Conservation (phyloP, 2,329 filamentous ascomycete species). For the Nannizzia gypsea region DNA sequence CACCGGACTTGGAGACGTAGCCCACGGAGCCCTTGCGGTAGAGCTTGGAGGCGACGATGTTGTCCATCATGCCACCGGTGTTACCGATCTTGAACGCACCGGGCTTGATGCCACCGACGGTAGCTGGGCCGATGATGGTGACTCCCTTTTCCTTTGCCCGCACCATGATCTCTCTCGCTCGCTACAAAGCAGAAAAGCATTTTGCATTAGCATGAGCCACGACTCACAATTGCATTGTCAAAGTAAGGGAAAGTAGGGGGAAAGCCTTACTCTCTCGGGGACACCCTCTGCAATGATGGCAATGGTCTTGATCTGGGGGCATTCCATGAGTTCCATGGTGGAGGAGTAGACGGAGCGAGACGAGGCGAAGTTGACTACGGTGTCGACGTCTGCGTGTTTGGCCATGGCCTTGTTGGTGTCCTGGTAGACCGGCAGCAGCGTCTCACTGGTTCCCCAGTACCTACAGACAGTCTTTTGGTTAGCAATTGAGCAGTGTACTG, state of each 20-base stretch:
- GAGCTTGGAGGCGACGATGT: slow-evolving; percentile 99
- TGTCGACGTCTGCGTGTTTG: slow-evolving; percentile 96
- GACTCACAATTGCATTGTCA: too few relatives aligned
- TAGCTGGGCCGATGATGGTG: slow-evolving; percentile 96
- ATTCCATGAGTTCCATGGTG: slow-evolving; percentile 97
- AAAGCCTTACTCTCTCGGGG: slow-evolving; percentile 70
- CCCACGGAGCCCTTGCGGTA: slow-evolving; percentile 98
- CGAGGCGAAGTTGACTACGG: slow-evolving; percentile 98
- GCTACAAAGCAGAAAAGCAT: too few relatives aligned
- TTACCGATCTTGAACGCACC: slow-evolving; percentile 99
- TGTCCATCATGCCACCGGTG: slow-evolving; percentile 99
- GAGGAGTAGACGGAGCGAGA: slow-evolving; percentile 97
- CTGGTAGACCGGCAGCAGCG: slow-evolving; percentile 96
- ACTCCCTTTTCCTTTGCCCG: slow-evolving; percentile 97
- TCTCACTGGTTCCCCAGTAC: slow-evolving; percentile 99
- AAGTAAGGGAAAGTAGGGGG: background rate
- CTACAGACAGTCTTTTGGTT: too few relatives aligned
- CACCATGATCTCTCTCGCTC: slow-evolving; percentile 94
- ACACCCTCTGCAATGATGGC: slow-evolving; percentile 99
- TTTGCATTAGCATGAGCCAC: too few relatives aligned
- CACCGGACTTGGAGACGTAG: slow-evolving; percentile 99
- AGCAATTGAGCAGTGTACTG: too few relatives aligned
- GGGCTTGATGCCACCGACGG: slow-evolving; percentile 98
- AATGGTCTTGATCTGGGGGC: slow-evolving; percentile 94
- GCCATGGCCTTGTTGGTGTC: slow-evolving; percentile 78